Evolutionary conservation across 129 eudicot species (phyloP).

Genomic region (Escallonia herrerae): DNA sequence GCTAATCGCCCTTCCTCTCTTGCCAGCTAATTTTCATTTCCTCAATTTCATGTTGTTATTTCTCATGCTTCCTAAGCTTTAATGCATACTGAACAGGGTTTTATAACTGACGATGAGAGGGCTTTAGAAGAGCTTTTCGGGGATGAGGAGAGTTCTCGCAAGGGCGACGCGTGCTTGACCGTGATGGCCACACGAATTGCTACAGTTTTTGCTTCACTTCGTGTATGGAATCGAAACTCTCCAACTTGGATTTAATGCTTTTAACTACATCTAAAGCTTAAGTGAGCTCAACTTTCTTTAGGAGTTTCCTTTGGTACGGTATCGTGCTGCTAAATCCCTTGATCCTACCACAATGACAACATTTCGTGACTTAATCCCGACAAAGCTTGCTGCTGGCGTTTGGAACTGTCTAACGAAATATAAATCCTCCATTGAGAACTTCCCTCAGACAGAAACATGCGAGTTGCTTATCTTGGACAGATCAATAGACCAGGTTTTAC

Average conservation of each 20-base stretch:
- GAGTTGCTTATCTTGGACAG: slow-evolving; percentile 87
- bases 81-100: slow-evolving; percentile 41
- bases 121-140: slow-evolving; percentile 85
- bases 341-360: slow-evolving; percentile 84
- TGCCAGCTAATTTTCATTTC: too few relatives aligned
- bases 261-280: slow-evolving; percentile 7
- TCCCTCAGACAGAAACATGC: slow-evolving; percentile 90
- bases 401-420: slow-evolving; percentile 85
- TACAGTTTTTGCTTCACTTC: slow-evolving; percentile 85
- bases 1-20: too few relatives aligned
- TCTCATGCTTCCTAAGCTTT: slow-evolving; percentile 1
- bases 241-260: neutral
- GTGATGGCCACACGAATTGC: slow-evolving; percentile 84
- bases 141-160: slow-evolving; percentile 59
- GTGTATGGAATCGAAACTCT: slow-evolving; percentile 37
- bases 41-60: too few relatives aligned
- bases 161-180: slow-evolving; percentile 59
- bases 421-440: slow-evolving; percentile 56
- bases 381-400: slow-evolving; percentile 89
- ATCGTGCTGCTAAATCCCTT: slow-evolving; percentile 92
- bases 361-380: slow-evolving; percentile 76
- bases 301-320: slow-evolving; percentile 97
- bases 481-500: slow-evolving; percentile 79
- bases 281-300: slow-evolving; percentile 19
- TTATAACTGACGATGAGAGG: slow-evolving; percentile 69